phyloP scores from a whole-genome alignment of 768 basidiomycete genomes.

The Tricholoma saponaceum region DNA sequence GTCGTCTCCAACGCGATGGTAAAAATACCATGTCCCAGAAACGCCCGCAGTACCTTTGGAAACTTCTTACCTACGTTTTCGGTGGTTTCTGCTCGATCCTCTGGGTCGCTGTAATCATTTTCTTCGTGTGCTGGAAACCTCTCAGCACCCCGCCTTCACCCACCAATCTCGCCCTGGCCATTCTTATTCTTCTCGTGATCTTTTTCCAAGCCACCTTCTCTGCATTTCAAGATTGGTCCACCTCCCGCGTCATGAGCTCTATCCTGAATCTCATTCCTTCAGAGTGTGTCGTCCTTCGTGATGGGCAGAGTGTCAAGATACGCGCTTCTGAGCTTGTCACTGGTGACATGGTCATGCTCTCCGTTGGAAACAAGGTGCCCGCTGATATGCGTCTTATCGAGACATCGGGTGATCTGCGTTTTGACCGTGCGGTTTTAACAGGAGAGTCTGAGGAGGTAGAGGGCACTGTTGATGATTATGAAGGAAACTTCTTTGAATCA shows the following conservation, averaged over 20 bases:
- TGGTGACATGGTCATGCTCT: slow-evolving; percentile 13
- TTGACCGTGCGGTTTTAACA: slow-evolving; percentile 53
- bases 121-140: slow-evolving; percentile 16
- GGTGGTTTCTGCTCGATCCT: slow-evolving; percentile 18
- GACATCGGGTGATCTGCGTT: slow-evolving; percentile 45
- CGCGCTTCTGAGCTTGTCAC: slow-evolving; percentile 11
- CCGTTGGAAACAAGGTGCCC: slow-evolving; percentile 15
- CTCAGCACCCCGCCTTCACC: slow-evolving; percentile 10
- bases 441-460: slow-evolving; percentile 45
- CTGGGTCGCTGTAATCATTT: slow-evolving; percentile 16
- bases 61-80: slow-evolving; percentile 13
- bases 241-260: slow-evolving; percentile 15
- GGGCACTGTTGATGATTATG: slow-evolving; percentile 38
- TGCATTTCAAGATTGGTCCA: slow-evolving; percentile 15
- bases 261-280: slow-evolving; percentile 17
- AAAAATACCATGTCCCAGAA: slow-evolving; percentile 13
- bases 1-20: slow-evolving; percentile 15
- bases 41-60: slow-evolving; percentile 16
- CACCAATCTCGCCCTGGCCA: slow-evolving; percentile 14
- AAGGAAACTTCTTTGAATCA: slow-evolving; percentile 44
- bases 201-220: slow-evolving; percentile 12
- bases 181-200: slow-evolving; percentile 13
- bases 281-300: slow-evolving; percentile 13
- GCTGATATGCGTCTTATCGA: slow-evolving; percentile 50
- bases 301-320: slow-evolving; percentile 12